A percentile compares a stretch with the other conserved stretches of the same genome.
These are phyloP conservation scores for Verticillium klebahnii DNA, from an alignment of 2,329 filamentous ascomycete species.

Conservation along the genomic window DNA sequence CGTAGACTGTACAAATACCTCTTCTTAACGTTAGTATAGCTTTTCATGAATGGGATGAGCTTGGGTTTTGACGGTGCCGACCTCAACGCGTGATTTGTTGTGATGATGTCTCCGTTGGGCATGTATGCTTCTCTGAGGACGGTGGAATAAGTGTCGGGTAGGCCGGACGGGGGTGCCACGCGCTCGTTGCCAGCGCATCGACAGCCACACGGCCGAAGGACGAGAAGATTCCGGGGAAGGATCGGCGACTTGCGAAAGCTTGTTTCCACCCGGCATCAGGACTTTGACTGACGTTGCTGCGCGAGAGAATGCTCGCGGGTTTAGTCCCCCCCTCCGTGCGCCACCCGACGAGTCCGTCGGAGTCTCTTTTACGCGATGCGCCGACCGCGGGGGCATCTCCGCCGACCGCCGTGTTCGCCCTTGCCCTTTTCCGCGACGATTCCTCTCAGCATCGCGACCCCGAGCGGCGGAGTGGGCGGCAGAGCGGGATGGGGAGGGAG, in stretches of 20 bases:
- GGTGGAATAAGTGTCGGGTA: not conserved
- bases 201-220: not conserved
- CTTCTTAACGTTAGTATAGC: slow-evolving; percentile 12
- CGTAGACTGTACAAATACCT: slow-evolving; percentile 15
- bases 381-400: not conserved
- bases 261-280: not conserved
- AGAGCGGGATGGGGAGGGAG: not conserved
- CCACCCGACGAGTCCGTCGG: not conserved
- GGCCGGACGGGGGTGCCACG: not conserved
- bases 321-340: not conserved
- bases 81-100: not conserved
- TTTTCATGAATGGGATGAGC: slow-evolving; percentile 12
- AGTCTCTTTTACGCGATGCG: not conserved
- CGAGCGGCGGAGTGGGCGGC: not conserved
- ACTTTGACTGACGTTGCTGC: not conserved
- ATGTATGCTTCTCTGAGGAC: not conserved
- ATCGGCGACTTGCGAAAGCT: not conserved
- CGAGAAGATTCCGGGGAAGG: not conserved
- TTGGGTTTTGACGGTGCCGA: not conserved
- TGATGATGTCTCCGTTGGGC: not conserved
- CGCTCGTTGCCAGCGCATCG: not conserved
- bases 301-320: not conserved
- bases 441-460: not conserved
- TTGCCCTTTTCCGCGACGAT: not conserved
- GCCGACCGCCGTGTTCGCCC: not conserved